These are phyloP conservation scores for Rhodotorula babjevae DNA, from an alignment of 768 basidiomycete genomes.

Conservation along the genomic window DNA sequence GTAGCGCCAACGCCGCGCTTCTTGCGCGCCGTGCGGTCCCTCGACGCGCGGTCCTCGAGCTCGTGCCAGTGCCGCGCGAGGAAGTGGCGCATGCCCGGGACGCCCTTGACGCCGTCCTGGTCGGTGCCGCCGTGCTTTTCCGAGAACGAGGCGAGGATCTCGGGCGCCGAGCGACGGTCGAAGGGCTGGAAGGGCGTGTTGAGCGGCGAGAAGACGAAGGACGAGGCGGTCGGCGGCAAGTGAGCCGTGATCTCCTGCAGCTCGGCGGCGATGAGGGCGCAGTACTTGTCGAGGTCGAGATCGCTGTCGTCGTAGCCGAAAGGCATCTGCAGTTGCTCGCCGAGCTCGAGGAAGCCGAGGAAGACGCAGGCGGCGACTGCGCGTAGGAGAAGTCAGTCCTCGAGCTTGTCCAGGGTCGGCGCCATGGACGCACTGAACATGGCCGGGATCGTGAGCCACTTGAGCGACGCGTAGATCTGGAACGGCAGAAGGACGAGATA, in stretches of 20 bases:
- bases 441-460: slow-evolving; percentile 45
- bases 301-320: slow-evolving; percentile 45
- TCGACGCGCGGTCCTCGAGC: slow-evolving; percentile 17
- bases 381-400: no score
- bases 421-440: slow-evolving; percentile 31
- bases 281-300: slow-evolving; percentile 59
- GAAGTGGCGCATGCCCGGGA: slow-evolving; percentile 21
- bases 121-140: slow-evolving; percentile 42
- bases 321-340: slow-evolving; percentile 44
- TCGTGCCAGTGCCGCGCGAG: slow-evolving; percentile 18
- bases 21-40: background rate
- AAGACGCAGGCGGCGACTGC: slow-evolving; percentile 12
- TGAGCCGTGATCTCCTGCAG: slow-evolving; percentile 65
- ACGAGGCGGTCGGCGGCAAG: slow-evolving; percentile 55
- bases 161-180: slow-evolving; percentile 58
- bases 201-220: slow-evolving; percentile 56
- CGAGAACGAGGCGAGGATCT: slow-evolving; percentile 50
- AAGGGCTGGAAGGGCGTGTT: slow-evolving; percentile 70
- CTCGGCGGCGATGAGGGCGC: slow-evolving; percentile 62
- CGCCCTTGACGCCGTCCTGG: slow-evolving; percentile 44
- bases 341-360: slow-evolving; percentile 47
- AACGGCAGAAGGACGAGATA: slow-evolving; percentile 44
- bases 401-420: no score
- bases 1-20: background rate
- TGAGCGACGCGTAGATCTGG: slow-evolving; percentile 42